Conservation (phyloP, 306 rosid genomes). For the Begonia peltatifolia region DNA sequence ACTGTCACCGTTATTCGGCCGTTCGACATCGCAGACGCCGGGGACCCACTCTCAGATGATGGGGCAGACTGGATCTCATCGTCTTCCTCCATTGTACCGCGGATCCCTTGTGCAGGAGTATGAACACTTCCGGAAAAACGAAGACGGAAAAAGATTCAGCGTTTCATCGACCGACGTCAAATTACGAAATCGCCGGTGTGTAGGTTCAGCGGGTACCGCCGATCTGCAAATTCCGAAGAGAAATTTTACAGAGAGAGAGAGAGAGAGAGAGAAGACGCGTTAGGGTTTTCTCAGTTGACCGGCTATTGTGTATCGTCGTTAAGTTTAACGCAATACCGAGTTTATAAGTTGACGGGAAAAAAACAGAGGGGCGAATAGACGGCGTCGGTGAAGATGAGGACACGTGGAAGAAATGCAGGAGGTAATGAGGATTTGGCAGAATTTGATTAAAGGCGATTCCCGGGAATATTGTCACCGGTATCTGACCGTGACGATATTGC, state of each 20-base stretch:
- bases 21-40: conserved; percentile 37
- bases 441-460: conserved; percentile 11
- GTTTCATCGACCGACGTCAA: too few species aligned
- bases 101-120: too few species aligned
- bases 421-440: conserved; percentile 12
- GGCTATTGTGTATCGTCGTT: conserved; percentile 16
- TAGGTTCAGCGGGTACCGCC: conserved; percentile 12
- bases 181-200: too few species aligned
- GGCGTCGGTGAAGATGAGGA: conserved; percentile 34
- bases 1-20: conserved; percentile 83
- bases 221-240: conserved; percentile 11
- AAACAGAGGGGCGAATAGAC: conserved; percentile 31
- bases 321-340: not conserved
- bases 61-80: conserved; percentile 68
- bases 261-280: conserved; percentile 5
- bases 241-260: conserved; percentile 9
- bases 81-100: conserved; percentile 55
- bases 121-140: too few species aligned
- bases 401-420: conserved; percentile 22
- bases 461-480: conserved; percentile 35
- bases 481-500: conserved; percentile 12
- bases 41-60: conserved; percentile 65
- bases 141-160: too few species aligned
- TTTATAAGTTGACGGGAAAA: conserved; percentile 42
- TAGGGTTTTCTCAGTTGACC: conserved; percentile 40